Base-by-base conservation (phyloP, 1,139 yeast genomes). In the Blastobotrys elegans region DNA sequence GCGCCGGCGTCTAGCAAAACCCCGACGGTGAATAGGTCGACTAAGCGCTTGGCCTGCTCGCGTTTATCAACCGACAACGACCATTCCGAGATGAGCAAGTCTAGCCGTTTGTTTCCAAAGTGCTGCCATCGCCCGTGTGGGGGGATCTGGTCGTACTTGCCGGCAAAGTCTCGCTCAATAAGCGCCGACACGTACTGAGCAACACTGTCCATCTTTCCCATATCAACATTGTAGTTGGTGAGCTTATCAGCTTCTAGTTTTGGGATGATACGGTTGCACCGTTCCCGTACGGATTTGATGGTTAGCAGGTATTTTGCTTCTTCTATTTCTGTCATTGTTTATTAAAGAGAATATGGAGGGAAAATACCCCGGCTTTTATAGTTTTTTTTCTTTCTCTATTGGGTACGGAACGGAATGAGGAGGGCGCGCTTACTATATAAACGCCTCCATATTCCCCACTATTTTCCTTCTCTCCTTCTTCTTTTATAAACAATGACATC, bases 91-190 rank as follows among this genome's bases (percentile, higher is more conserved):
- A 78, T 68, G 48, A 78, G 58, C 3, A 55, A 49, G 20, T 70
- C 72, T 32, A 79, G 66, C 36, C 84, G 69, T 26, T 58, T 58
- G 18, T 59, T 59, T 7, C 69, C 71, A 55, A 79, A 71, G 60
- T 79, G 84, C 57, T 77, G 82, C 77, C 79, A 78, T 49, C 84
- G 68, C 2, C 84, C 84, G 59, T 79, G 84, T 11, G 81, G 78
- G 2, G 84, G 84, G 45, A 79, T 79, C 2, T 59, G 48, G 11
- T 55, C 55, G 46, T 66, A 70, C 4, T 29, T 18, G 47, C 69
- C 61, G 3, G 61, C 56, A 49, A 70, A 75, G 50, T 73, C 78
- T 34, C 75, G 66, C 24, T 61, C 59, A 42, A 77, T 62, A 3
- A 76, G 67, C 11, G 58, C 56, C 40, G 67, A 60, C 5, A 77